These are phyloP conservation scores for Scorias spongiosa DNA, from an alignment of 2,329 filamentous ascomycete species.

Conservation along the genomic window DNA sequence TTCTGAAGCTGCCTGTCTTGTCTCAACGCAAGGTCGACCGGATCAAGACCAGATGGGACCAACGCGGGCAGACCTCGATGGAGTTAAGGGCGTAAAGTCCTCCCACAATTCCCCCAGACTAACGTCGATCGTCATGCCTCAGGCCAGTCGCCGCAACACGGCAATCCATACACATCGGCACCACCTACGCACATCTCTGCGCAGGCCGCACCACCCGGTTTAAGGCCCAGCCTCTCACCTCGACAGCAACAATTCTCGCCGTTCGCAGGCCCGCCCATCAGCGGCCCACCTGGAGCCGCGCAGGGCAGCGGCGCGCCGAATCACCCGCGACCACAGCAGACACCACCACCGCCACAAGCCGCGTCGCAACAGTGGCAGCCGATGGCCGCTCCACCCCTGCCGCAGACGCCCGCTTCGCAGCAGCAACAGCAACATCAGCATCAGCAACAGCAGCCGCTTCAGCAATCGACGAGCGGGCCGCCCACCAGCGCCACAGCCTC, in stretches of 20 bases:
- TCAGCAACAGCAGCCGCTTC: slow-evolving; percentile 3
- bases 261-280: slow-evolving; percentile 13
- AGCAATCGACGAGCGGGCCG: slow-evolving; percentile 1
- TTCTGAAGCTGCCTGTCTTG: background rate
- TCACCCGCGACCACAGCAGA: slow-evolving; percentile 2
- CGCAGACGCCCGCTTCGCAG: slow-evolving; percentile 18
- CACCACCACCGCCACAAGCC: slow-evolving; percentile 3
- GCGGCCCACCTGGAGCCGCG: slow-evolving; percentile 6
- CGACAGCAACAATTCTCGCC: slow-evolving; percentile 13
- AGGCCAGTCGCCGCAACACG: slow-evolving; percentile 1
- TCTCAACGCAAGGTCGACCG: background rate
- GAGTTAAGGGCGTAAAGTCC: background rate
- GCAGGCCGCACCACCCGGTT: slow-evolving; percentile 8
- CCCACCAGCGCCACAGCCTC: slow-evolving; percentile 12
- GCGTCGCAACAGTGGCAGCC: slow-evolving; percentile 11
- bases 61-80: background rate
- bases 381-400: slow-evolving; percentile 25
- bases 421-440: slow-evolving; percentile 5
- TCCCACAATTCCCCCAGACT: background rate
- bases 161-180: slow-evolving; percentile 20
- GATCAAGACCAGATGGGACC: background rate
- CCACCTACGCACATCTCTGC: slow-evolving; percentile 15
- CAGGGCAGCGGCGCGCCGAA: slow-evolving; percentile 5
- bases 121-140: background rate
- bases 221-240: slow-evolving; percentile 15